Percentiles rank a stretch among this genome's conserved stretches.
Evolutionary conservation across 805 yeast genomes (phyloP).

Genomic region (Cyberlindnera maclurae): DNA sequence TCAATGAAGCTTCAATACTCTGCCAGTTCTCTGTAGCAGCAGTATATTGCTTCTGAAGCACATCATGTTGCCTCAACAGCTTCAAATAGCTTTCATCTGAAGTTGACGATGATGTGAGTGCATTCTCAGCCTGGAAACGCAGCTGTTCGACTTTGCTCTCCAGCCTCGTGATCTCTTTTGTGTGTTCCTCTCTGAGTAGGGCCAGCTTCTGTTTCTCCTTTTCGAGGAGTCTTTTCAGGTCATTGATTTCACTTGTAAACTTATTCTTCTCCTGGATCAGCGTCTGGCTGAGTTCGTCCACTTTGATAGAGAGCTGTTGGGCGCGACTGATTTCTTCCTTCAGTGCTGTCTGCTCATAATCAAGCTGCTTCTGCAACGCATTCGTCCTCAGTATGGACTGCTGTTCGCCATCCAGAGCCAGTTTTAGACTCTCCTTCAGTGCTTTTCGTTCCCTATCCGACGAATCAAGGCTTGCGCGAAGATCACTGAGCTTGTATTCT

Average conservation of each 20-base stretch:
- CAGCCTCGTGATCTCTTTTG: conserved; percentile 44
- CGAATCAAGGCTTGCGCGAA: conserved; percentile 9
- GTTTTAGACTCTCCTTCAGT: conserved; percentile 22
- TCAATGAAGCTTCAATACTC: conserved; percentile 61
- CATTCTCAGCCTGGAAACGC: conserved; percentile 53
- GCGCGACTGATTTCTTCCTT: conserved; percentile 16
- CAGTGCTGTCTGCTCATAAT: conserved; percentile 15
- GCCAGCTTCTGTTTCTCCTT: conserved; percentile 28
- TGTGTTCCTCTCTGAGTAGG: conserved; percentile 16
- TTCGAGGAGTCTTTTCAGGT: conserved; percentile 26
- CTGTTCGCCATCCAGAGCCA: conserved; percentile 22
- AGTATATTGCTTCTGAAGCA: conserved; percentile 63
- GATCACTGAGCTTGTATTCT: conserved; percentile 27
- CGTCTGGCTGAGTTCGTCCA: conserved; percentile 19
- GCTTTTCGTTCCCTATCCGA: conserved; percentile 21
- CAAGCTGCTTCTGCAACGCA: conserved; percentile 15
- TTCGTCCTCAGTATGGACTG: conserved; percentile 19
- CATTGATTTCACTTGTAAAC: conserved; percentile 23
- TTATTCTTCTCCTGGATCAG: conserved; percentile 20
- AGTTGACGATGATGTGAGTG: conserved; percentile 22
- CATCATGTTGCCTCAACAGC: conserved; percentile 41
- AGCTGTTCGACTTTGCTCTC: conserved; percentile 67
- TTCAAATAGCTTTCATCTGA: conserved; percentile 35
- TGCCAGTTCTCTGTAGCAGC: conserved; percentile 81
- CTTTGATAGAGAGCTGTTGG: conserved; percentile 21